Conservation (phyloP, 257 asterid genomes). For the Solanum arcanum region DNA sequence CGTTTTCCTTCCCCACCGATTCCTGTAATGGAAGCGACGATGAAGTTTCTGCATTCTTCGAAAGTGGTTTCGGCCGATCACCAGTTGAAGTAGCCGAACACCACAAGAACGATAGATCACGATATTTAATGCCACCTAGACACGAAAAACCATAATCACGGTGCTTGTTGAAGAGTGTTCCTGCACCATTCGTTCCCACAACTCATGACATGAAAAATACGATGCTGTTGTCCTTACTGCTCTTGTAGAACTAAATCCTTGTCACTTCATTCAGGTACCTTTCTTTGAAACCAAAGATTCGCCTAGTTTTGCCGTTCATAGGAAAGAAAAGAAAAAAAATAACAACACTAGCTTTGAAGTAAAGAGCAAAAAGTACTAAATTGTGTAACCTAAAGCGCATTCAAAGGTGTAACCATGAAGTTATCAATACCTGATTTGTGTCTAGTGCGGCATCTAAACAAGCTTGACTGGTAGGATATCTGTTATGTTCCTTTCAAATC, state of each 20-base stretch:
- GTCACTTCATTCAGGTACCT: background rate
- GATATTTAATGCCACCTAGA: background rate
- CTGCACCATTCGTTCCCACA: background rate
- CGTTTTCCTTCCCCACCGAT: no score
- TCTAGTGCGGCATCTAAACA: no score
- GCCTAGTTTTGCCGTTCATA: background rate
- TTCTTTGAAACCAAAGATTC: conserved; percentile 16
- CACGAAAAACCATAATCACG: conserved; percentile 3
- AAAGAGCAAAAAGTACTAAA: background rate
- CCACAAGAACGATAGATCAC: background rate
- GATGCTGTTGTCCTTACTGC: conserved; percentile 3
- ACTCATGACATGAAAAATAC: conserved; percentile 11
- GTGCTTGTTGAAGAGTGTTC: conserved; percentile 1
- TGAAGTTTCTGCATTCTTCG: no score
- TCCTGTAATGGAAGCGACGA: no score
- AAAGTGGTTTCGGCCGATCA: no score
- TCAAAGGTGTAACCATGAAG: background rate
- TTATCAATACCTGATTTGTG: background rate
- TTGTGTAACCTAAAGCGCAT: background rate
- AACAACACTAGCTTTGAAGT: background rate
- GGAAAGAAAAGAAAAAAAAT: background rate
- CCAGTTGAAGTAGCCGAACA: no score
- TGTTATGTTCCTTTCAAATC: no score
- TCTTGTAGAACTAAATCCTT: background rate
- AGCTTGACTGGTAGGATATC: no score